A percentile compares a stretch with the other conserved stretches of the same genome.
These are phyloP conservation scores for Exophiala dermatitidis DNA, from an alignment of 2,329 filamentous ascomycete species.

Conservation along the genomic window DNA sequence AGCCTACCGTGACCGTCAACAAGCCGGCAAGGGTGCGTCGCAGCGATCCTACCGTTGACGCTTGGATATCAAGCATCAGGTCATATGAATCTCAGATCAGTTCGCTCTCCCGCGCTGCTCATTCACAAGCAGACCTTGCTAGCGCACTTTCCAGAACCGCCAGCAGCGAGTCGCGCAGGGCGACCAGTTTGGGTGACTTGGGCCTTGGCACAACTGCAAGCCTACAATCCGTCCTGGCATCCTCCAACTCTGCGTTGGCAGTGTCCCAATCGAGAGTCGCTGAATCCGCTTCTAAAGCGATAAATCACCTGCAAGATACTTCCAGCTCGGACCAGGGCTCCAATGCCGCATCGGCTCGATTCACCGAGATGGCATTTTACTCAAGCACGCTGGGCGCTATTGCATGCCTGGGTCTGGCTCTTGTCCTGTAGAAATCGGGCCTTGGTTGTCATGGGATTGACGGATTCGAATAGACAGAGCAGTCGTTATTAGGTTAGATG, in stretches of 20 bases:
- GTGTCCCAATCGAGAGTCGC: constrained; percentile 5
- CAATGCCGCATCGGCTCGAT: background rate
- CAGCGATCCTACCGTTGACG: background rate
- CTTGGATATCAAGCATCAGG: constrained; percentile 5
- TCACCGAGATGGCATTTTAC: constrained; percentile 1
- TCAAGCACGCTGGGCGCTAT: constrained; percentile 7
- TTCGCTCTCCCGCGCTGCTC: background rate
- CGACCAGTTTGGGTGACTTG: background rate
- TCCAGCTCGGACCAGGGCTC: background rate
- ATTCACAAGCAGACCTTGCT: constrained; percentile 2
- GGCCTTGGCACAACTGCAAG: constrained; percentile 2
- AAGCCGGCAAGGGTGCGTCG: background rate
- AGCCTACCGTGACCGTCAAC: background rate
- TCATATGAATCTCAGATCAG: constrained; percentile 6
- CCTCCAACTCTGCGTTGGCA: background rate
- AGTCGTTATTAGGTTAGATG: constrained; percentile 2
- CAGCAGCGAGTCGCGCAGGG: constrained; percentile 2
- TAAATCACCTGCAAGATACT: background rate
- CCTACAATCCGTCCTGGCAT: background rate
- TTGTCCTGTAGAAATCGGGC: background rate
- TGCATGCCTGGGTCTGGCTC: constrained; percentile 7
- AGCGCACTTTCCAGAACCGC: constrained; percentile 4
- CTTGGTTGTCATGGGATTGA: background rate
- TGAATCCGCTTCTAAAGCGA: constrained; percentile 4
- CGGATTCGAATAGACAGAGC: background rate